Base-by-base conservation (phyloP, 73 alveolate species). In the Diophrys sp. region DNA sequence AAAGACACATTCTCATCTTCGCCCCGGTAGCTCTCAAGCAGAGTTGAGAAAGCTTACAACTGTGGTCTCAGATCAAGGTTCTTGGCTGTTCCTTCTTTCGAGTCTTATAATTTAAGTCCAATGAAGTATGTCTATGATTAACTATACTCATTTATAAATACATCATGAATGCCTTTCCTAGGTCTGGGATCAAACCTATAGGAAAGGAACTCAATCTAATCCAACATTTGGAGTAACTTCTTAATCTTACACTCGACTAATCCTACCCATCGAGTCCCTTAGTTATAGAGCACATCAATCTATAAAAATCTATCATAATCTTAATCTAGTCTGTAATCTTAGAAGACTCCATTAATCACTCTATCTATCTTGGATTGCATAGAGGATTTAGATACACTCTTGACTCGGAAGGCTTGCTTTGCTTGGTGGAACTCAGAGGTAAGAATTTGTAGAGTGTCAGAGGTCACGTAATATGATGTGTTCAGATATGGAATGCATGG, bases 361-460 rank as follows among this genome's bases (percentile, higher is more conserved):
- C 5, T 5, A 11, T 18, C 18, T 44, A 11, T 44, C 18, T 44
- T 5, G 18, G 62, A 18, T 11, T 44, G n/a, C 18, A 11, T 44
- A 18, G 18, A 44, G 5, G 5, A 11, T 44, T 44, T 18, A 44
- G 62, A 44, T 2, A 30, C 68, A 2, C 32, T 33, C 27, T 27
- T 68, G 33, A 2, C 2, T 24, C 30, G 26, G 1, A 68, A 30
- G 2, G 32, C 32, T 27, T 28, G 29, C 24, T 32, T 29, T 30
- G 79, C 79, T 30, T 67, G 30, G 11, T 33, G 26, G 68, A 71
- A 71, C 56, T 71, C 79, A 23, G 33, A 1, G 14, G 29, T 71
- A 11, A 71, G 29, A 23, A 23, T 11, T 33, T 30, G 23, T 29
- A 29, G n/a, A 2, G 79, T 71, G 0, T 34, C 25, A 1, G 14